Evolutionary conservation across 768 basidiomycete species (phyloP), one percentile per base, ranked within the genome.

Genomic region (Mrakia gelida): DNA sequence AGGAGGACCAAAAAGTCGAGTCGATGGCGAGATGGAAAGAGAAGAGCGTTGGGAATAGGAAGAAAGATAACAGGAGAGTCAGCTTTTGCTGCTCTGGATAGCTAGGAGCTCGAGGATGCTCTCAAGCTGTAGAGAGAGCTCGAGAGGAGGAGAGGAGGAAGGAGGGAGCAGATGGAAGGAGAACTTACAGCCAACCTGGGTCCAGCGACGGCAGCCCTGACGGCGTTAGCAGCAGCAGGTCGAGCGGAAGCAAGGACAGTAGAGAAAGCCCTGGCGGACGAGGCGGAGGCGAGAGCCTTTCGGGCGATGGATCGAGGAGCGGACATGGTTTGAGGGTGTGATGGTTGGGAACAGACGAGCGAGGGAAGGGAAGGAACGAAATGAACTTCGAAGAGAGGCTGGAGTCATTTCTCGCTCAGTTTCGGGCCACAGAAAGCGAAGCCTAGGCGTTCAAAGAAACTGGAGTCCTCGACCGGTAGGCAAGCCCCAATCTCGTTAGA

Each of bases 241-340:
- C 72, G 52, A 65, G 77, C 73, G 49, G 65, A 63, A 73, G 71
- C 71, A 52, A 78, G 71, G 63, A 84, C 81, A 79, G 84, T 81
- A 38, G 84, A 84, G 81, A 81, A 77, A 28, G 78, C 84, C 80
- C 82, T 59, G 59, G 71, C 63, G 68, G 74, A 49, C 41, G 75
- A 54, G 45, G 78, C 78, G 41, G 67, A 49, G 45, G 67, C 68
- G 34, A 79, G 74, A n/a, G 78, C 78, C 75, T 80, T 78, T 72
- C 80, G 80, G 79, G 83, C 79, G 65, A 84, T 81, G 45, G 83
- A 80, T 78, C 83, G 72, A 38, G 82, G 80, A 83, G 84, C 83
- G 45, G 84, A 83, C 76, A 77, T 76, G 75, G 41, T 76, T 23
- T 26, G 62, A 28, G 18, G 49, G 73, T 15, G 21, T 62, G 43